Conservation (phyloP, 345 rosid species). For the Eucalyptus regnans region DNA sequence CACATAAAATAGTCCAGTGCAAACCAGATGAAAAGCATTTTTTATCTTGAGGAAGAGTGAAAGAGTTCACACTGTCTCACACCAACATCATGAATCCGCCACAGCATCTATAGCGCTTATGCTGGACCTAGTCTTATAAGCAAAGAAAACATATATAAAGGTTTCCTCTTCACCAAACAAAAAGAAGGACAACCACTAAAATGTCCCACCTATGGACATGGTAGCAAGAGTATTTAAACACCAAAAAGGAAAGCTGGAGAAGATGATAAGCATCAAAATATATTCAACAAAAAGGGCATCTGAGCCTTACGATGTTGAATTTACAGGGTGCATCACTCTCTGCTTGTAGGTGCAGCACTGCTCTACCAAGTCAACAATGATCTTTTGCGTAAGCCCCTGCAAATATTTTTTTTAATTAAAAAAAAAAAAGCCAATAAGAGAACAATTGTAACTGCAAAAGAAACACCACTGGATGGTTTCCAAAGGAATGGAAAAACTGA, state of each 20-base stretch:
- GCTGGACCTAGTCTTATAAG: background rate
- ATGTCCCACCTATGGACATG: background rate
- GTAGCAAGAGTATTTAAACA: background rate
- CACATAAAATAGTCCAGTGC: background rate
- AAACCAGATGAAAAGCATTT: no score
- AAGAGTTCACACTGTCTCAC: background rate
- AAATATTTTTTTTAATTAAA: background rate
- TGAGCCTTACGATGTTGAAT: constrained; percentile 71
- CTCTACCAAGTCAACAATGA: constrained; percentile 86
- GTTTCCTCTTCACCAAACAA: background rate
- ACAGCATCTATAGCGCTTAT: background rate
- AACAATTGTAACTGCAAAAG: background rate
- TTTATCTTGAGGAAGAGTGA: no score
- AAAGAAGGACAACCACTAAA: background rate
- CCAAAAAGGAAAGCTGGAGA: background rate
- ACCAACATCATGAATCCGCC: background rate
- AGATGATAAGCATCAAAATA: background rate
- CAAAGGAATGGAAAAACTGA: background rate
- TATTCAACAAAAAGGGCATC: background rate
- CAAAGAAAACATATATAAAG: background rate
- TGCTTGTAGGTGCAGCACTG: constrained; percentile 94
- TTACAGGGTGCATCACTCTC: constrained; percentile 95
- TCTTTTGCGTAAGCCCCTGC: constrained; percentile 89
- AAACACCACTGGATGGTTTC: background rate
- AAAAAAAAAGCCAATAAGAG: background rate